Evolutionary conservation across 306 rosid species (phyloP).

Genomic region (Prunus kanzakura): DNA sequence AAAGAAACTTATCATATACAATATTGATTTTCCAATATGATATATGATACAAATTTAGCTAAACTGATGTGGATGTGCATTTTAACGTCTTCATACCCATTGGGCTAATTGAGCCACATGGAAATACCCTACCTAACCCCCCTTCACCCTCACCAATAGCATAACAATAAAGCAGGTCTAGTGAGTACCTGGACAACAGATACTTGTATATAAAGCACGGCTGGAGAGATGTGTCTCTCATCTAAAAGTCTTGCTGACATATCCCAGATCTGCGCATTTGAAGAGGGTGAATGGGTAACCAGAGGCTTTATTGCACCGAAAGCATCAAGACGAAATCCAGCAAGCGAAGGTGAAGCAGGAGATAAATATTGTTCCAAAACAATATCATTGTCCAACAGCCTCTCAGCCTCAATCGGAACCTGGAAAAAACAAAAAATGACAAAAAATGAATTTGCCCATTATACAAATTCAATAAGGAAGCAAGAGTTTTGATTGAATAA

Average conservation of each 20-base stretch:
- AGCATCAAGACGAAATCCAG: conserved; percentile 94
- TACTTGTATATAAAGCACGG: conserved; percentile 74
- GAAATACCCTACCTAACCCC: conserved; percentile 19
- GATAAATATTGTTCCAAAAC: conserved; percentile 73
- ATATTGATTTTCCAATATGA: not conserved
- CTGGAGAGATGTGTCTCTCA: conserved; percentile 81
- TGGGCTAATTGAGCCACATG: not conserved
- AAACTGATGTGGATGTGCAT: not conserved
- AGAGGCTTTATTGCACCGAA: conserved; percentile 83
- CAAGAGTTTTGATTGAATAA: conserved; percentile 8
- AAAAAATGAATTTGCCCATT: not conserved
- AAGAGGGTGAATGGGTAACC: conserved; percentile 80
- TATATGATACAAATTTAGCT: not conserved
- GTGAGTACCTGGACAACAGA: conserved; percentile 76
- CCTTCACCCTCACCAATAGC: conserved; percentile 9
- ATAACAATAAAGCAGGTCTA: conserved; percentile 16
- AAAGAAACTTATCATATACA: not conserved
- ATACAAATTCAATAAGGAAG: conserved; percentile 16
- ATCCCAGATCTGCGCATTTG: conserved; percentile 42
- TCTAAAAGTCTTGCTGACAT: conserved; percentile 50
- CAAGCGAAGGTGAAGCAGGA: conserved; percentile 68
- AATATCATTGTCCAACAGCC: conserved; percentile 65
- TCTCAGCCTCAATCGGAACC: conserved; percentile 94
- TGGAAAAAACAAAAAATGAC: conserved; percentile 28
- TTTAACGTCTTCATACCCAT: conserved; percentile 1